Evolutionary conservation across 2,329 filamentous ascomycete species (phyloP).

Genomic region (Aspergillus eucalypticola): DNA sequence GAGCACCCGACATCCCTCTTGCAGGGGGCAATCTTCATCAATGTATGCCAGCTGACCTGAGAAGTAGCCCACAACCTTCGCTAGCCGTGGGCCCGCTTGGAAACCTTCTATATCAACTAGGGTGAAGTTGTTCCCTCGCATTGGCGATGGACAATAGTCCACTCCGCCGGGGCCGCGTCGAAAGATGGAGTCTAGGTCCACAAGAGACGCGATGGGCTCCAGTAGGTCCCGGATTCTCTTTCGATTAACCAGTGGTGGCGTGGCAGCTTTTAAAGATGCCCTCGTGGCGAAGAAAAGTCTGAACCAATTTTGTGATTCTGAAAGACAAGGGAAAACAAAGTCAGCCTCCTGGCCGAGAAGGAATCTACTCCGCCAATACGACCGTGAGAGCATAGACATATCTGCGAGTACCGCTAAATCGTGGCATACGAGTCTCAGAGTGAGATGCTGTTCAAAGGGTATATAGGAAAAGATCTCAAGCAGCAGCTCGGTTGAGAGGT

Average conservation of each 20-base stretch:
- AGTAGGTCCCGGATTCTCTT: slow-evolving; percentile 14
- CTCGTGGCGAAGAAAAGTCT: slow-evolving; percentile 10
- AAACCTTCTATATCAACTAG: not conserved
- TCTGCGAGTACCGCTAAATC: not conserved
- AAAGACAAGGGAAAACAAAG: slow-evolving; percentile 16
- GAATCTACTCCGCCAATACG: slow-evolving; percentile 19
- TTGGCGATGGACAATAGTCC: no score
- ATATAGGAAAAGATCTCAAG: slow-evolving; percentile 12
- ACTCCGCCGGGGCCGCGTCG: no score
- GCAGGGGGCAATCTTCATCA: not conserved
- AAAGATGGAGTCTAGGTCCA: not conserved
- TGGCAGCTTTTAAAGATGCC: not conserved
- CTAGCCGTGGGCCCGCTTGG: not conserved
- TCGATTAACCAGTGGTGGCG: slow-evolving; percentile 10
- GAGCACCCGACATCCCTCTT: slow-evolving; percentile 10
- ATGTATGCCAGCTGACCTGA: not conserved
- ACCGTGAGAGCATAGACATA: slow-evolving; percentile 10
- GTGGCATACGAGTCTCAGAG: slow-evolving; percentile 5
- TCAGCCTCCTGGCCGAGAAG: slow-evolving; percentile 12
- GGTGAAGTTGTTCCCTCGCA: not conserved
- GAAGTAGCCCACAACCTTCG: not conserved
- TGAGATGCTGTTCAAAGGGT: not conserved
- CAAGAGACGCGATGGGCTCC: slow-evolving; percentile 16
- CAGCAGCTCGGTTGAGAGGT: slow-evolving; percentile 4
- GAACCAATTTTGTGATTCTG: slow-evolving; percentile 11